Conservation (phyloP, 495 filamentous ascomycete genomes). For the Friedmanniomyces simplex region DNA sequence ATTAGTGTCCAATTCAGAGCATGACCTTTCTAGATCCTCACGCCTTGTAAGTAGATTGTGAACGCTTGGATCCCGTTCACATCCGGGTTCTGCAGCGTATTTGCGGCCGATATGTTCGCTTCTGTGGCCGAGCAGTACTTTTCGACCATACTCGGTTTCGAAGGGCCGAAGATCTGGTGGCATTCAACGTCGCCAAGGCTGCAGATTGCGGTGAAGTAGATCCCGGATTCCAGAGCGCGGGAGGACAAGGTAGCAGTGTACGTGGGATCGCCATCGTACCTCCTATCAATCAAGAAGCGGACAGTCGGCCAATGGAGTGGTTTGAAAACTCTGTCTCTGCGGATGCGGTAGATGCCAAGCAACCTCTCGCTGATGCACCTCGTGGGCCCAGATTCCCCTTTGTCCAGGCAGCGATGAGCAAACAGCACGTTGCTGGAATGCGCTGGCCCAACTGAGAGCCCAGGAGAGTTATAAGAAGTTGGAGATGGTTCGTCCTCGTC, state of each 20-base stretch:
- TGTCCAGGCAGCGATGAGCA: not conserved
- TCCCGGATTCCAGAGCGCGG: not conserved
- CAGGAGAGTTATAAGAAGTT: not conserved
- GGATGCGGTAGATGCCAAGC: not conserved
- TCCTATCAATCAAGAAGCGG: not conserved
- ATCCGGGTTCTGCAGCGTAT: not conserved
- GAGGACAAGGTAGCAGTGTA: not conserved
- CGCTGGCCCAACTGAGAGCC: not conserved
- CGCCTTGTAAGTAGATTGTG: constrained; percentile 4
- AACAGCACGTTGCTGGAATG: not conserved
- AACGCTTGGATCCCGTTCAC: not conserved
- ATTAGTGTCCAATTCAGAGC: constrained; percentile 3
- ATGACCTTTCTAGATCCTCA: not conserved
- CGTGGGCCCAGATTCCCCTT: not conserved
- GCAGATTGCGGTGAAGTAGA: constrained; percentile 2
- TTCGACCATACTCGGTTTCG: not conserved
- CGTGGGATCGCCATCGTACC: not conserved
- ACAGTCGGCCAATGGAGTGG: not conserved
- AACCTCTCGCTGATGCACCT: not conserved
- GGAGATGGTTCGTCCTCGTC: not conserved
- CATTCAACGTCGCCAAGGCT: not conserved
- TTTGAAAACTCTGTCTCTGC: not conserved
- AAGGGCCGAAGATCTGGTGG: not conserved
- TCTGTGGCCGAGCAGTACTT: not conserved
- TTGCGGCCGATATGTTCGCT: not conserved